These are phyloP conservation scores for Chlamydomonas incerta DNA, from an alignment of 139 green algal genomes.

Conservation along the genomic window DNA sequence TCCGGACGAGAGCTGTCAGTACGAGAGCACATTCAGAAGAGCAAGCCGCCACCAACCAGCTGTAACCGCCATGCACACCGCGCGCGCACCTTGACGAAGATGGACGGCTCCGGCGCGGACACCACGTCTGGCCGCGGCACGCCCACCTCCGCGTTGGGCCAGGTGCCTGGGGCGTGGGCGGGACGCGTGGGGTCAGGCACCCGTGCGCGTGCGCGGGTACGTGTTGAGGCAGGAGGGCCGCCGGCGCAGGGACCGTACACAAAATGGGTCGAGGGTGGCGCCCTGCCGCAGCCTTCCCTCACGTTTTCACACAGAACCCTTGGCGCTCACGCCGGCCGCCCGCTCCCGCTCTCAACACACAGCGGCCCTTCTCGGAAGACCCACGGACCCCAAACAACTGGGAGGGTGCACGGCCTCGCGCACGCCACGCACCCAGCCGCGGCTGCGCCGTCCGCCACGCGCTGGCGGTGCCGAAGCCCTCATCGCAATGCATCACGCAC, in stretches of 20 bases:
- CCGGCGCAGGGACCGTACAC: no score
- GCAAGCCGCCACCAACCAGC: background rate
- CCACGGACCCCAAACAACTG: background rate
- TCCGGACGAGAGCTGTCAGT: no score
- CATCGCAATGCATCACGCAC: background rate
- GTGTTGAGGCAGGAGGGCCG: no score
- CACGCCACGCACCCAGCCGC: conserved; percentile 1
- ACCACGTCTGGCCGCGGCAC: conserved; percentile 19
- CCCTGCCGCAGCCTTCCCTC: no score
- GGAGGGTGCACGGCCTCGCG: no score
- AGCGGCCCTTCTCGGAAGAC: no score
- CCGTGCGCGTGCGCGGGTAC: background rate
- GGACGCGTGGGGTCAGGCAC: no score
- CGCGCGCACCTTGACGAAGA: conserved; percentile 29
- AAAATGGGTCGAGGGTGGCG: no score
- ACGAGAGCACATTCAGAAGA: no score
- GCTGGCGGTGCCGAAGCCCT: background rate
- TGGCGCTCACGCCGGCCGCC: no score
- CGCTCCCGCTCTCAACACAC: no score
- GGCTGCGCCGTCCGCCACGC: background rate
- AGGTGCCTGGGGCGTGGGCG: conserved; percentile 9
- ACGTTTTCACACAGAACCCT: no score
- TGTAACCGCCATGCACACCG: background rate
- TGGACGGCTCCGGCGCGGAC: background rate
- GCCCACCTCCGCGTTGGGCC: conserved; percentile 28